These are phyloP conservation scores for Cryptococcus sp. DNA, from an alignment of 1,284 basidiomycete genomes.

Conservation along the genomic window DNA sequence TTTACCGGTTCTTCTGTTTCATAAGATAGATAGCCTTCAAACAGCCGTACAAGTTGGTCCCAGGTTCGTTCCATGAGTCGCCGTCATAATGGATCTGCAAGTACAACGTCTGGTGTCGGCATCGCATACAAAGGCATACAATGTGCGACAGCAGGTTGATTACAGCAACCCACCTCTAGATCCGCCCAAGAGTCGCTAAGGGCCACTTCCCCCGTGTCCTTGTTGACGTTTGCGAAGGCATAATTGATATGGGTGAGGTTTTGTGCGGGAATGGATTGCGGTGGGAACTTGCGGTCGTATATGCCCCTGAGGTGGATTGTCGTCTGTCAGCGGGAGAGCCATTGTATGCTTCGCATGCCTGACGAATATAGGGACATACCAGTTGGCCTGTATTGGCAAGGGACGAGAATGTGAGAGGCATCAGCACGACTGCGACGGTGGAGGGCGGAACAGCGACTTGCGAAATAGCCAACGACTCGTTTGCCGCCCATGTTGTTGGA, in stretches of 20 bases:
- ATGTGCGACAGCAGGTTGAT: background rate
- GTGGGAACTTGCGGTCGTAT: slow-evolving; percentile 79
- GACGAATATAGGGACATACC: slow-evolving; percentile 24
- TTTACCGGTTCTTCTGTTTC: slow-evolving; percentile 69
- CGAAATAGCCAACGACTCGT: slow-evolving; percentile 28
- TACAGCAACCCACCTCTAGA: slow-evolving; percentile 61
- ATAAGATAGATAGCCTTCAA: slow-evolving; percentile 82
- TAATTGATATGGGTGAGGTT: slow-evolving; percentile 81
- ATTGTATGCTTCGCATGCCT: slow-evolving; percentile 1
- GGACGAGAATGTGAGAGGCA: no score
- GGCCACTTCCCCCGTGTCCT: slow-evolving; percentile 65
- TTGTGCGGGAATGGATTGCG: slow-evolving; percentile 66
- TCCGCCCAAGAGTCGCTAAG: slow-evolving; percentile 83
- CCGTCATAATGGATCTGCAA: slow-evolving; percentile 63
- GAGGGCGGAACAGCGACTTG: slow-evolving; percentile 3
- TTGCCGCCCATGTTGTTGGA: slow-evolving; percentile 10
- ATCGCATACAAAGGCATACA: background rate
- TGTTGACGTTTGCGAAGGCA: slow-evolving; percentile 80
- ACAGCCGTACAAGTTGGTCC: slow-evolving; percentile 80
- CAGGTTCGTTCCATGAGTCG: slow-evolving; percentile 86
- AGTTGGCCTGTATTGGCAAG: no score
- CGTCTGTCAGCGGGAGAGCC: background rate
- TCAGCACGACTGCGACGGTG: no score
- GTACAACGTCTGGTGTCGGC: background rate
- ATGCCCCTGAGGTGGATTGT: slow-evolving; percentile 68